Conservation (phyloP, 2,329 filamentous ascomycete genomes). For the Amauroascus niger region DNA sequence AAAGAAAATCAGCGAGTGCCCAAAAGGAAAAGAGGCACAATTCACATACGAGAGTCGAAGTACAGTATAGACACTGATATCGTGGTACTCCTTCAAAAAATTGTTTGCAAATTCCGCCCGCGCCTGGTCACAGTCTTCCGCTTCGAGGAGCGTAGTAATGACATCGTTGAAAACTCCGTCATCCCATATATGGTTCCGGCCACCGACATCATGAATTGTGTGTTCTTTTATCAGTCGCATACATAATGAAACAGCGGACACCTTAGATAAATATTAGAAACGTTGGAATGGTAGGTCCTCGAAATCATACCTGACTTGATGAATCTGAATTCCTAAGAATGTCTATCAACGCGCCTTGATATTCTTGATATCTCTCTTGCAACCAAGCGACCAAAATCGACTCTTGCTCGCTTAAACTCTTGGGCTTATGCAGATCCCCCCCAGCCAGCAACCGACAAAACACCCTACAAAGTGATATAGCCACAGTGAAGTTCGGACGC, state of each 20-base stretch:
- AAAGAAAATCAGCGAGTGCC: constrained; percentile 11
- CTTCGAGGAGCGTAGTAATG: constrained; percentile 50
- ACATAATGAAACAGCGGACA: constrained; percentile 62
- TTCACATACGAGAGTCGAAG: constrained; percentile 57
- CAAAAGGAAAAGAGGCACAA: neutral
- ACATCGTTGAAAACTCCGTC: constrained; percentile 56
- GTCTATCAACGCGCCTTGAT: constrained; percentile 52
- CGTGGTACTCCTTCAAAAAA: constrained; percentile 69
- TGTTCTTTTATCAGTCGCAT: constrained; percentile 83
- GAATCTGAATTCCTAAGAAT: constrained; percentile 54
- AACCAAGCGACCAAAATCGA: constrained; percentile 67
- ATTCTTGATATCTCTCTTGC: constrained; percentile 62
- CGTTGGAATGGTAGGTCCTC: neutral
- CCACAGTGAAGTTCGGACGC: constrained; percentile 56
- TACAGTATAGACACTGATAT: constrained; percentile 76
- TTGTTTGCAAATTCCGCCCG: constrained; percentile 65
- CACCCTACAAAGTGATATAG: constrained; percentile 73
- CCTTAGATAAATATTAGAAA: constrained; percentile 32
- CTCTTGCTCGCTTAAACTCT: constrained; percentile 61
- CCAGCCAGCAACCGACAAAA: constrained; percentile 72
- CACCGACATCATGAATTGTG: constrained; percentile 51
- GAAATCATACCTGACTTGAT: constrained; percentile 38
- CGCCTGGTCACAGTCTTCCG: constrained; percentile 49
- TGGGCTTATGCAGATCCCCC: constrained; percentile 58
- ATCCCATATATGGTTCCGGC: constrained; percentile 60